Evolutionary conservation across 129 eudicot genomes (phyloP).

Genomic region (Gnaphalium uliginosum): DNA sequence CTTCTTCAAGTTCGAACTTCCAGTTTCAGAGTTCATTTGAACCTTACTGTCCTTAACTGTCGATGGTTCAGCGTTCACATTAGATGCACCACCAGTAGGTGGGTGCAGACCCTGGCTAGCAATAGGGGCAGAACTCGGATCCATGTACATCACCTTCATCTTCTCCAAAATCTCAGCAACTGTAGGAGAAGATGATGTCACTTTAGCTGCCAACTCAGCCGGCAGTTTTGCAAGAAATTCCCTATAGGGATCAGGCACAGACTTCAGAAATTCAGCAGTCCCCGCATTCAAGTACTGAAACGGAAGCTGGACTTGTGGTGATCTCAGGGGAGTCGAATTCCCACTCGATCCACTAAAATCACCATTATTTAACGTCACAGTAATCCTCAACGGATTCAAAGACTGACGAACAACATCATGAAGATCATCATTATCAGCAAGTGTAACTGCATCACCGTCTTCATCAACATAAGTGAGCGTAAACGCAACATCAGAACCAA

Average conservation of each 20-base stretch:
- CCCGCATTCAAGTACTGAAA: slow-evolving; percentile 31
- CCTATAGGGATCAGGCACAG: slow-evolving; percentile 54
- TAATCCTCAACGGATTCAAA: slow-evolving; percentile 78
- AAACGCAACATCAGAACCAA: slow-evolving; percentile 52
- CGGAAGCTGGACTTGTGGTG: slow-evolving; percentile 36
- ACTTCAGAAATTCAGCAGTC: slow-evolving; percentile 48
- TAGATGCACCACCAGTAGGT: slow-evolving; percentile 9
- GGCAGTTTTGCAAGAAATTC: slow-evolving; percentile 41
- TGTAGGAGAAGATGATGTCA: slow-evolving; percentile 40
- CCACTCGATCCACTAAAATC: slow-evolving; percentile 36
- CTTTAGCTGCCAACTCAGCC: slow-evolving; percentile 47
- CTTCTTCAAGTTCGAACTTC: slow-evolving; percentile 19
- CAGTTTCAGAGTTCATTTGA: slow-evolving; percentile 4
- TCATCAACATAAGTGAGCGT: slow-evolving; percentile 74
- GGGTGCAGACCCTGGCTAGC: slow-evolving; percentile 6
- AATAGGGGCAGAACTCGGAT: neutral
- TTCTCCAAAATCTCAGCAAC: slow-evolving; percentile 46
- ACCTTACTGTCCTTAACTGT: slow-evolving; percentile 18
- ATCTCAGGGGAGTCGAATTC: slow-evolving; percentile 40
- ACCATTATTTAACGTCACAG: slow-evolving; percentile 41
- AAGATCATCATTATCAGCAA: slow-evolving; percentile 85
- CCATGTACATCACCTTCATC: slow-evolving; percentile 28
- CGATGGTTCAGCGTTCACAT: neutral
- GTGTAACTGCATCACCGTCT: slow-evolving; percentile 79
- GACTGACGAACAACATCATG: slow-evolving; percentile 69